Percentiles rank a stretch among this genome's conserved stretches.
phyloP scores from a whole-genome alignment of 83 land plant species.

The Isoetes engelmannii region DNA sequence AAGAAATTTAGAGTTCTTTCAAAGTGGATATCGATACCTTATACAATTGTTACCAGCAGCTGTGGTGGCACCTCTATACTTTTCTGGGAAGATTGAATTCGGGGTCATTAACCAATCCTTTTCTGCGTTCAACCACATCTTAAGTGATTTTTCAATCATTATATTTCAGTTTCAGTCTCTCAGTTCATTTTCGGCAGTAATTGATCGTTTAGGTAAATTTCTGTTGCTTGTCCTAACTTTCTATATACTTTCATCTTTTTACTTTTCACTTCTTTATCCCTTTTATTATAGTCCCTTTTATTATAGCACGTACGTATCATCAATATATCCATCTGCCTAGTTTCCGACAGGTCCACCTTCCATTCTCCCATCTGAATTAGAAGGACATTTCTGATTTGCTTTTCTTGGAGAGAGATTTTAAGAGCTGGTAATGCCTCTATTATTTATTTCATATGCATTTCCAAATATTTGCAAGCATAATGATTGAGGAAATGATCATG shows the following conservation, averaged over 20 bases:
- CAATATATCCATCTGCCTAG: slow-evolving; percentile 3
- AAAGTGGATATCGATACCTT: slow-evolving; percentile 79
- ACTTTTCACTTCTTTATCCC: background rate
- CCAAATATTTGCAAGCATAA: no score
- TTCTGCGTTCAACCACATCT: slow-evolving; percentile 90
- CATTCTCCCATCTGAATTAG: background rate
- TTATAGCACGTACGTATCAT: background rate
- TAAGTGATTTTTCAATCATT: slow-evolving; percentile 84
- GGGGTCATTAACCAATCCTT: slow-evolving; percentile 97
- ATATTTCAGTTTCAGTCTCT: slow-evolving; percentile 91
- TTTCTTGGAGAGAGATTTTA: no score
- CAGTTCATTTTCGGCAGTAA: slow-evolving; percentile 94
- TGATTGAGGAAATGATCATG: no score
- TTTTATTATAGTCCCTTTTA: background rate
- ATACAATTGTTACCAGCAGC: slow-evolving; percentile 98
- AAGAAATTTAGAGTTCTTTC: slow-evolving; percentile 89
- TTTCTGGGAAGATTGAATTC: slow-evolving; percentile 95
- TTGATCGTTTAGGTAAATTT: slow-evolving; percentile 78
- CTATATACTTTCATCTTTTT: background rate
- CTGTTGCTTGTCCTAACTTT: background rate
- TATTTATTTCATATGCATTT: no score
- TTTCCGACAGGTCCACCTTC: background rate
- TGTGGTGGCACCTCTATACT: slow-evolving; percentile 95
- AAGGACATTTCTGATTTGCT: no score
- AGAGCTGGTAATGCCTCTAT: no score